Evolutionary conservation across 1,139 yeast genomes (phyloP).

Genomic region (Taiozyma sp.): DNA sequence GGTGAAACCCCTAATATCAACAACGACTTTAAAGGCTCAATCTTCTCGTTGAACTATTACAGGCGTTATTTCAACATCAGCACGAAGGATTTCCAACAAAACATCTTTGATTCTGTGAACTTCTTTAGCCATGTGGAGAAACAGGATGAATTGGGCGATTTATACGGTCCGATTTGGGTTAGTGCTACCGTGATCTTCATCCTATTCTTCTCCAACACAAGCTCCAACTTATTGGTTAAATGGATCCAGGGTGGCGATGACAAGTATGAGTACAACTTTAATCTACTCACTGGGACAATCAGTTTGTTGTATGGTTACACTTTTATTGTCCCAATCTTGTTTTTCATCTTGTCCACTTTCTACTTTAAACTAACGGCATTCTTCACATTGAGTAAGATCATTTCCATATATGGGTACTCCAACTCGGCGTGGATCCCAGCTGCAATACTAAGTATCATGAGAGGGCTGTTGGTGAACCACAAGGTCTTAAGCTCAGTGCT

Average conservation of each 20-base stretch:
- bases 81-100: slow-evolving; percentile 26
- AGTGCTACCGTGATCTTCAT: slow-evolving; percentile 72
- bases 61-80: slow-evolving; percentile 23
- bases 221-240: slow-evolving; percentile 26
- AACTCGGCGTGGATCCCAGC: slow-evolving; percentile 79
- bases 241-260: slow-evolving; percentile 31
- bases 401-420: slow-evolving; percentile 76
- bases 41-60: slow-evolving; percentile 23
- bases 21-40: slow-evolving; percentile 22
- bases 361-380: slow-evolving; percentile 28
- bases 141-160: slow-evolving; percentile 36
- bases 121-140: slow-evolving; percentile 16
- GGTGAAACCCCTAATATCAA: slow-evolving; percentile 6
- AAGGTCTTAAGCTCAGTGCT: slow-evolving; percentile 13
- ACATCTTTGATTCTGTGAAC: slow-evolving; percentile 18
- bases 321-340: slow-evolving; percentile 49
- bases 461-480: slow-evolving; percentile 22
- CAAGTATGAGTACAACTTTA: slow-evolving; percentile 55
- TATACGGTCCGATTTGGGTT: slow-evolving; percentile 85
- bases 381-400: slow-evolving; percentile 21
- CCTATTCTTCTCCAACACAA: slow-evolving; percentile 70
- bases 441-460: slow-evolving; percentile 46
- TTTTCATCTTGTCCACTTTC: slow-evolving; percentile 42
- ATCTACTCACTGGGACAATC: slow-evolving; percentile 60
- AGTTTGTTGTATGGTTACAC: slow-evolving; percentile 71